Conservation (phyloP, 371 early-diverging fungal genomes). For the Rhizopus arrhizus region DNA sequence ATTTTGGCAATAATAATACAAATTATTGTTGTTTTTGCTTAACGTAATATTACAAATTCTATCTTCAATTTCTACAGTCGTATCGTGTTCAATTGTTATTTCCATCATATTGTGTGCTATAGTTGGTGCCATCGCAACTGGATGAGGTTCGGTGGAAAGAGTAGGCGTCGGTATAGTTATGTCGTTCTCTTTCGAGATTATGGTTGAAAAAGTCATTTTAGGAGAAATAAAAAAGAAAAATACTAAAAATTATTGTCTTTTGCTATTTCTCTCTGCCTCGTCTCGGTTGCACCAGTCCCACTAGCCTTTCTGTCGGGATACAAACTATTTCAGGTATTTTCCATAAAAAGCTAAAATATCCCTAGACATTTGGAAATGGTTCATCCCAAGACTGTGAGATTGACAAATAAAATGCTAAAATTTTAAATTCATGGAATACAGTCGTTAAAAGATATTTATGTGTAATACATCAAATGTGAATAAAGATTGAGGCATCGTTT, state of each 20-base stretch:
- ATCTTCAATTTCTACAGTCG: neutral
- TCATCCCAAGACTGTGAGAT: too few relatives aligned
- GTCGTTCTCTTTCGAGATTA: conserved; percentile 1
- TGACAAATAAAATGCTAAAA: too few relatives aligned
- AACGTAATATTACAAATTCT: neutral
- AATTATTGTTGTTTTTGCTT: neutral
- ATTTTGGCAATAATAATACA: neutral
- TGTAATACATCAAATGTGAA: too few relatives aligned
- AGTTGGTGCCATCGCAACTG: neutral
- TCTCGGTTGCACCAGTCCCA: too few relatives aligned
- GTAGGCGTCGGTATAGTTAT: neutral
- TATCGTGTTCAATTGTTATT: neutral
- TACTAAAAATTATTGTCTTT: neutral
- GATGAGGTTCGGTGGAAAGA: neutral
- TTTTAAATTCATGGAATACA: too few relatives aligned
- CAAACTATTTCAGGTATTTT: too few relatives aligned
- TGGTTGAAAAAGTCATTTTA: neutral
- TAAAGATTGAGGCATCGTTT: too few relatives aligned
- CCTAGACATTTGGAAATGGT: too few relatives aligned
- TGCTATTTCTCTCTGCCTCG: too few relatives aligned
- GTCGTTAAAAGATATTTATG: too few relatives aligned
- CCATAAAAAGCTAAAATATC: too few relatives aligned
- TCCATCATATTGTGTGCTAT: neutral
- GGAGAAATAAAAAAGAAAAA: neutral
- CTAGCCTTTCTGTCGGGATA: too few relatives aligned